Conservation (phyloP, 768 basidiomycete genomes). For the Cyclocybe aegerita region DNA sequence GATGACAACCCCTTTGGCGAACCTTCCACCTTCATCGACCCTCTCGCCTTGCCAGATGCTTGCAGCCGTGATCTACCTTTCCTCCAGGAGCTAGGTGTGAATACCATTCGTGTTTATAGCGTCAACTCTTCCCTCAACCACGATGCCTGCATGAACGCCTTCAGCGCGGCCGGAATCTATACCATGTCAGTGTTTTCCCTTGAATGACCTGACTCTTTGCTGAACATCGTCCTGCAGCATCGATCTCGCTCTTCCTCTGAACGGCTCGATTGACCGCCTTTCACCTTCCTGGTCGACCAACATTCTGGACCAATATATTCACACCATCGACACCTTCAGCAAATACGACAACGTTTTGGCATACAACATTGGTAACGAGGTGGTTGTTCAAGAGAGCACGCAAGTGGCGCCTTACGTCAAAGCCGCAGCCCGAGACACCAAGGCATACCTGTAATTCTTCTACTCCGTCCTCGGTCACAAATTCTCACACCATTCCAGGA, state of each 20-base stretch:
- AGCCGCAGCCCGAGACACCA: conserved; percentile 87
- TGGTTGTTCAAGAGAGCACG: conserved; percentile 51
- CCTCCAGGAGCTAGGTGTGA: conserved; percentile 74
- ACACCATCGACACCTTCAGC: conserved; percentile 75
- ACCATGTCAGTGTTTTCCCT: conserved; percentile 60
- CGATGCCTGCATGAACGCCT: conserved; percentile 78
- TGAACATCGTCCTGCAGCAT: conserved; percentile 47
- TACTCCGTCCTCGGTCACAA: not conserved
- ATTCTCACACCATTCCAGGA: conserved; percentile 34
- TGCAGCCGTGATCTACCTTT: conserved; percentile 82
- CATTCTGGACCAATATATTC: conserved; percentile 74
- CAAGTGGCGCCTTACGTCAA: conserved; percentile 78
- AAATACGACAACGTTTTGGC: conserved; percentile 90
- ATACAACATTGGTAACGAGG: conserved; percentile 91
- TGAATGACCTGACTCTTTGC: conserved; percentile 8
- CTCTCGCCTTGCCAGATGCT: conserved; percentile 61
- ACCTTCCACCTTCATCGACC: conserved; percentile 78
- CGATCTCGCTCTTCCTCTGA: conserved; percentile 81
- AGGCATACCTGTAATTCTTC: conserved; percentile 73
- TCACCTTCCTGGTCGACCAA: conserved; percentile 80
- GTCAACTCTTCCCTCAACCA: conserved; percentile 84
- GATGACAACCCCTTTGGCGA: conserved; percentile 64
- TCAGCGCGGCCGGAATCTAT: conserved; percentile 83
- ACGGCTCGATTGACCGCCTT: conserved; percentile 79
- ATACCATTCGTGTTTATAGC: conserved; percentile 83